These are phyloP conservation scores for Pseudocercospora fuligena DNA, from an alignment of 2,329 filamentous ascomycete genomes.

Conservation along the genomic window DNA sequence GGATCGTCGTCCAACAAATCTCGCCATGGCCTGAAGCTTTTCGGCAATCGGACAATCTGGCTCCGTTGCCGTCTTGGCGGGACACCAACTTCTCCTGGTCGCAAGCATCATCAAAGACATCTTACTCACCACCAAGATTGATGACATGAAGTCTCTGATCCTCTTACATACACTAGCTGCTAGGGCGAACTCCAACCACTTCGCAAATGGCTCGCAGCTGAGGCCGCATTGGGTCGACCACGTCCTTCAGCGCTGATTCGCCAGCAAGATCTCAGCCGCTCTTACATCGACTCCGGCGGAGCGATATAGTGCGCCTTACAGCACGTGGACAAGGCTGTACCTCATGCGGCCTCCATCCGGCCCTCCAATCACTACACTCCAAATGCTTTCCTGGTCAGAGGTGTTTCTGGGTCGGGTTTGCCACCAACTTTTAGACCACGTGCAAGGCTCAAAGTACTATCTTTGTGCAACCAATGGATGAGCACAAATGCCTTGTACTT, in stretches of 20 bases:
- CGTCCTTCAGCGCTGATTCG: neutral
- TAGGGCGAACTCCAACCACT: neutral
- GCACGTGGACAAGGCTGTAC: slow-evolving; percentile 6
- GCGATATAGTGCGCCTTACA: neutral
- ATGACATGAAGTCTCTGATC: neutral
- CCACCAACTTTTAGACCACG: neutral
- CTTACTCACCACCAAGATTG: neutral
- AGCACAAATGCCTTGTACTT: neutral
- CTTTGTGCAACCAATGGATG: neutral
- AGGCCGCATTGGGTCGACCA: neutral
- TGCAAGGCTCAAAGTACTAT: neutral
- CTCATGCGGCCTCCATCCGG: neutral
- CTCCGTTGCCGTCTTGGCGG: neutral
- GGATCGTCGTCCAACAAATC: neutral
- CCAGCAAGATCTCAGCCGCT: neutral
- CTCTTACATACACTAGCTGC: neutral
- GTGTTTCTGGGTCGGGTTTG: neutral
- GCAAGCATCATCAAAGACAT: neutral
- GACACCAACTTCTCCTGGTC: too few relatives aligned
- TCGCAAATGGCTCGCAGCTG: neutral
- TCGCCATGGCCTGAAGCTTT: neutral
- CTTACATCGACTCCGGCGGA: neutral
- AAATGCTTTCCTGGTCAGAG: neutral
- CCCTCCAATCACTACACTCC: neutral
- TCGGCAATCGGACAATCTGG: neutral